These are phyloP conservation scores for Murraya paniculata DNA, from an alignment of 345 rosid genomes.

Conservation along the genomic window DNA sequence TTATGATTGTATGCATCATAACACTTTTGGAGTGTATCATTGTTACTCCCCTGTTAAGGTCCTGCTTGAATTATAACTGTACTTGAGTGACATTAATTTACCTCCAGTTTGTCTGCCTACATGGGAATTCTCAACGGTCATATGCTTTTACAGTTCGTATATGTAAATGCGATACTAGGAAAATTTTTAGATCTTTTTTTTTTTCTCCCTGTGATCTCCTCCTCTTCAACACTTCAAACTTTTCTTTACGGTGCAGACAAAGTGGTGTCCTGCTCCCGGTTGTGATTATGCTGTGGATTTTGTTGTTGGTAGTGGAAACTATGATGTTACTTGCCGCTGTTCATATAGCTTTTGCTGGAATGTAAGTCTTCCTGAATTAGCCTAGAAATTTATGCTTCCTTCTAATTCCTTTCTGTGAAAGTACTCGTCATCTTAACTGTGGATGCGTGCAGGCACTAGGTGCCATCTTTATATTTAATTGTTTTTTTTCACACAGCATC, in stretches of 20 bases:
- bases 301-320: slow-evolving; percentile 64
- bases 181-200: background rate
- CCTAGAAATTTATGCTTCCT: background rate
- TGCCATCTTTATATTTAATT: background rate
- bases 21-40: background rate
- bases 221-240: background rate
- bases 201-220: background rate
- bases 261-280: slow-evolving; percentile 97
- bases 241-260: slow-evolving; percentile 42
- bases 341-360: slow-evolving; percentile 83
- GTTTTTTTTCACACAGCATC: background rate
- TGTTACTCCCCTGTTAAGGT: background rate
- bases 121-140: background rate
- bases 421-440: background rate
- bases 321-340: slow-evolving; percentile 68
- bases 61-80: background rate
- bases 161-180: background rate
- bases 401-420: background rate
- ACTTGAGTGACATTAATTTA: background rate
- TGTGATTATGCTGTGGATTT: slow-evolving; percentile 85
- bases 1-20: background rate
- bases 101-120: background rate
- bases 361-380: slow-evolving; percentile 39
- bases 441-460: slow-evolving; percentile 1
- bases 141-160: background rate